These are phyloP conservation scores for Quercus ilex DNA, from an alignment of 306 rosid genomes.

Conservation along the genomic window DNA sequence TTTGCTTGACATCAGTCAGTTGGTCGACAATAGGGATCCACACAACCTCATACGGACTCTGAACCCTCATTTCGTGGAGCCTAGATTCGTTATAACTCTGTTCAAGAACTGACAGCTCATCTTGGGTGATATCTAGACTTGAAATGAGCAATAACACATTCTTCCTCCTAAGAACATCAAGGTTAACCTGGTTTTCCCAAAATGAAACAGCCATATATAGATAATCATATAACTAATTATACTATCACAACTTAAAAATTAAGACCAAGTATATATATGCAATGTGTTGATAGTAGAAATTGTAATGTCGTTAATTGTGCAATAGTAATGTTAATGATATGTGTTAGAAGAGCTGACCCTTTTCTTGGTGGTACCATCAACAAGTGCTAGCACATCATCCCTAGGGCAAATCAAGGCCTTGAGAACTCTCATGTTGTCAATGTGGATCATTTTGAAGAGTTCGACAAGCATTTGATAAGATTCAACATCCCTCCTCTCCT, in stretches of 20 bases:
- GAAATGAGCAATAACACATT: neutral
- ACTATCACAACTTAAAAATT: too few relatives aligned
- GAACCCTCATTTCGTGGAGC: conserved; percentile 28
- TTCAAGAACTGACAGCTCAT: conserved; percentile 42
- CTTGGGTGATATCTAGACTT: neutral
- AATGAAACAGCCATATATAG: neutral
- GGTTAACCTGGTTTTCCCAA: neutral
- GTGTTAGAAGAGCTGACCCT: conserved; percentile 40
- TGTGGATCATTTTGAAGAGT: conserved; percentile 33
- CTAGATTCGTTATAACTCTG: conserved; percentile 51
- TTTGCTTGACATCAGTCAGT: conserved; percentile 33
- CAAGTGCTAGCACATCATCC: conserved; percentile 50
- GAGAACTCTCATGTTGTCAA: conserved; percentile 61
- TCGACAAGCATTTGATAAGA: conserved; percentile 34
- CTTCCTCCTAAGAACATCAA: neutral
- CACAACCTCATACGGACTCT: conserved; percentile 36
- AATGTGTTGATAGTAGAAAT: too few relatives aligned
- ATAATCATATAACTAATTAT: too few relatives aligned
- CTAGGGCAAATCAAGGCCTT: conserved; percentile 47
- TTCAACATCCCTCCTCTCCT: conserved; percentile 43
- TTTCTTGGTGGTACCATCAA: conserved; percentile 45
- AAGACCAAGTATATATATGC: too few relatives aligned
- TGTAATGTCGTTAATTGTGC: too few relatives aligned
- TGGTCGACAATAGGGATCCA: conserved; percentile 57
- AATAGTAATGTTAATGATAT: neutral